Evolutionary conservation across 2,329 filamentous ascomycete species (phyloP).

Genomic region (Rhexocercosporidium sp.): DNA sequence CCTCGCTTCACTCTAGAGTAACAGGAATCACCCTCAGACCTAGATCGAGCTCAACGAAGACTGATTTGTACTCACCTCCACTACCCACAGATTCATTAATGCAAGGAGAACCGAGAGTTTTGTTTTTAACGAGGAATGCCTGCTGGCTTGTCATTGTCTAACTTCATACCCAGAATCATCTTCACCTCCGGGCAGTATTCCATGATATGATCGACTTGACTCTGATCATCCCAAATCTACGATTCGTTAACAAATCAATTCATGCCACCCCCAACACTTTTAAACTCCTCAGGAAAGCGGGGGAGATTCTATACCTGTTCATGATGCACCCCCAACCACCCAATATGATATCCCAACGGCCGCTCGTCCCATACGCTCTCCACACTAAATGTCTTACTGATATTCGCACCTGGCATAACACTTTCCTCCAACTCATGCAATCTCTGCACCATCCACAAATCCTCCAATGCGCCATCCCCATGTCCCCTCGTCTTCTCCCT

Average conservation of each 20-base stretch:
- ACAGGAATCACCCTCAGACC: too few species aligned
- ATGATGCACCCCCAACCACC: slow-evolving; percentile 44
- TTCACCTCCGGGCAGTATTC: slow-evolving; percentile 60
- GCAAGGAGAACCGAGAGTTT: not conserved
- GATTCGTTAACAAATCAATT: slow-evolving; percentile 38
- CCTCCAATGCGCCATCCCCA: slow-evolving; percentile 54
- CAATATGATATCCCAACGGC: slow-evolving; percentile 59
- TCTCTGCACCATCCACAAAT: slow-evolving; percentile 52
- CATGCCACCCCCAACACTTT: not conserved
- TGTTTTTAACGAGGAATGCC: slow-evolving; percentile 19
- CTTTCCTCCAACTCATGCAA: slow-evolving; percentile 40
- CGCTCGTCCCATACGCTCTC: slow-evolving; percentile 55
- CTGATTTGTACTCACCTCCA: too few species aligned
- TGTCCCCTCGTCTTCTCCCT: slow-evolving; percentile 46
- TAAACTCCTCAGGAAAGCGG: slow-evolving; percentile 18
- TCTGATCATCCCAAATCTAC: slow-evolving; percentile 52
- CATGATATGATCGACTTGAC: slow-evolving; percentile 54
- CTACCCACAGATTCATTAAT: too few species aligned
- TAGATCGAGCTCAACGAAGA: too few species aligned
- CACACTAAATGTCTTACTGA: slow-evolving; percentile 51
- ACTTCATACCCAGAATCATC: slow-evolving; percentile 60
- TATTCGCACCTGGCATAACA: slow-evolving; percentile 31
- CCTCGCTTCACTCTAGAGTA: too few species aligned
- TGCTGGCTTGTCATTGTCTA: slow-evolving; percentile 48
- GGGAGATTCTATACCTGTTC: slow-evolving; percentile 48